phyloP scores from a whole-genome alignment of 805 yeast genomes.

The Ogataea trehalophila region DNA sequence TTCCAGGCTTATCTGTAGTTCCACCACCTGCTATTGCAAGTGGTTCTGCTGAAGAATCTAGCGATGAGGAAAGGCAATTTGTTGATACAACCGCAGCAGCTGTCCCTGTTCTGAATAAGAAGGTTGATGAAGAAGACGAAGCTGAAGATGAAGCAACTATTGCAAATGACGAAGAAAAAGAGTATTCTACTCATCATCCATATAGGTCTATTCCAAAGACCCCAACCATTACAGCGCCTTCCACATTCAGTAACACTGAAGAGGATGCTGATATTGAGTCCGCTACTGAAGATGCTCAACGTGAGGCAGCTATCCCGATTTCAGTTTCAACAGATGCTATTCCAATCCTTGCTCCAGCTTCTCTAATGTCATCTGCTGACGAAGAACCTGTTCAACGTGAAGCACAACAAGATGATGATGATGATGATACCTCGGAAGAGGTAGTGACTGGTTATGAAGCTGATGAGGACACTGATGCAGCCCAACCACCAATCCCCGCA shows the following conservation, averaged over 20 bases:
- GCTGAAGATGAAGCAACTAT: conserved; percentile 3
- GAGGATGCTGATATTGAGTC: conserved; percentile 2
- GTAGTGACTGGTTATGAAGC: conserved; percentile 63
- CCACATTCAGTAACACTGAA: not conserved
- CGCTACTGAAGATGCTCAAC: conserved; percentile 3
- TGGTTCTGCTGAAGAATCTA: conserved; percentile 29
- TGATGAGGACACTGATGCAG: conserved; percentile 46
- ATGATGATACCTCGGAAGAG: conserved; percentile 10
- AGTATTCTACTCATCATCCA: conserved; percentile 4
- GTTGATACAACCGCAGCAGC: conserved; percentile 13
- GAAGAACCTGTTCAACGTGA: not conserved
- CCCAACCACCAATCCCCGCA: conserved; percentile 8
- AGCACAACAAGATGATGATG: not conserved
- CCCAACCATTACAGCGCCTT: not conserved
- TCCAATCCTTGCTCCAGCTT: conserved; percentile 15
- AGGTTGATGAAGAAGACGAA: conserved; percentile 9
- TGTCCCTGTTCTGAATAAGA: conserved; percentile 22
- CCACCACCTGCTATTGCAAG: conserved; percentile 22
- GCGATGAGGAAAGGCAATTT: too few relatives aligned
- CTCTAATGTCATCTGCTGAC: conserved; percentile 8
- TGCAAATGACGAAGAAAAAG: conserved; percentile 13
- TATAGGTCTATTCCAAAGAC: conserved; percentile 4
- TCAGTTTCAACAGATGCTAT: not conserved
- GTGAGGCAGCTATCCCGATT: conserved; percentile 1
- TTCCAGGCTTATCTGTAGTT: not conserved